These are phyloP conservation scores for Cladosporium halotolerans DNA, from an alignment of 2,329 filamentous ascomycete genomes.

Conservation along the genomic window DNA sequence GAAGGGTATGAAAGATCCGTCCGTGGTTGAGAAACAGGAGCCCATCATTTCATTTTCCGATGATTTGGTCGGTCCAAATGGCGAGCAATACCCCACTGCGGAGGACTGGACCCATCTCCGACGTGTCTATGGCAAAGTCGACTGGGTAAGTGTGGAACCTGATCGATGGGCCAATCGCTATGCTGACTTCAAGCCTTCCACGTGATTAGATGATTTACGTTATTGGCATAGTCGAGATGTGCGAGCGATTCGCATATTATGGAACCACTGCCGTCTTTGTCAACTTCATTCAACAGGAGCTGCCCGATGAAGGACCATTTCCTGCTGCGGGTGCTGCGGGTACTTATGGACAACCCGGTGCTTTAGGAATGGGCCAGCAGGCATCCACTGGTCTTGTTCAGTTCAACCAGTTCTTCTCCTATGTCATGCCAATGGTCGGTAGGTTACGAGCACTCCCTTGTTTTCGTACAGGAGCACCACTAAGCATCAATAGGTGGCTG, in stretches of 20 bases:
- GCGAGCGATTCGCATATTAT: conserved; percentile 44
- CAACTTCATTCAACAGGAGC: conserved; percentile 43
- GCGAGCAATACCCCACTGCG: conserved; percentile 35
- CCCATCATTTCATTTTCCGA: not conserved
- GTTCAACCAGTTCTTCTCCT: conserved; percentile 46
- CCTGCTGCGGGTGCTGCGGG: conserved; percentile 7
- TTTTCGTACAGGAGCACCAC: not conserved
- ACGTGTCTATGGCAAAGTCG: conserved; percentile 41
- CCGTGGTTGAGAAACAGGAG: conserved; percentile 1
- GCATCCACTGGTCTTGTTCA: conserved; percentile 39
- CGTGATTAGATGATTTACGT: conserved; percentile 33
- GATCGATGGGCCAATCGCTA: conserved; percentile 25
- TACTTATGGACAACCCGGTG: conserved; percentile 35
- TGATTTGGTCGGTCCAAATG: conserved; percentile 2
- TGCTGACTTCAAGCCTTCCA: conserved; percentile 16
- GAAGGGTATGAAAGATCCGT: conserved; percentile 6
- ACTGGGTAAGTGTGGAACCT: conserved; percentile 36
- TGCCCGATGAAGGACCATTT: conserved; percentile 21
- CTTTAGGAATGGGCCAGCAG: conserved; percentile 35
- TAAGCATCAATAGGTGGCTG: conserved; percentile 31
- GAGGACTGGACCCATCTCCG: conserved; percentile 39
- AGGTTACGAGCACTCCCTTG: not conserved
- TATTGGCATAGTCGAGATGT: conserved; percentile 45
- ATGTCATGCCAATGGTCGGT: conserved; percentile 39
- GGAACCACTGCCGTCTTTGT: conserved; percentile 39